Conservation (phyloP, 202 grass and related monocot species). For the Panicum hallii region DNA sequence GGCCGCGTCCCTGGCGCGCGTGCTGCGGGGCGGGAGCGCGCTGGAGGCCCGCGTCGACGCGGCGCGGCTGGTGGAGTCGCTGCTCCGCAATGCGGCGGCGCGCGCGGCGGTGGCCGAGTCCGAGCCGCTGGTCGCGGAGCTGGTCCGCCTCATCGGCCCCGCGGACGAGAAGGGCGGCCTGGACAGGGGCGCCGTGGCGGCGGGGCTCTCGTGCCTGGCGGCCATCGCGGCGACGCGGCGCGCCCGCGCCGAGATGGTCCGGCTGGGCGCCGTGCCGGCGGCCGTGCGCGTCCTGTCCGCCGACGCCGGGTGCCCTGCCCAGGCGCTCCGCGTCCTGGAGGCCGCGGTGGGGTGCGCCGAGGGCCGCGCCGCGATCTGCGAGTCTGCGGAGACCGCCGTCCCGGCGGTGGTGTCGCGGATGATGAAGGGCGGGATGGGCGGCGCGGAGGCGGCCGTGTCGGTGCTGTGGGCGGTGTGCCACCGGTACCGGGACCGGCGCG, state of each 20-base stretch:
- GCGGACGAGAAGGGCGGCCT: conserved; percentile 47
- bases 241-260: conserved; percentile 57
- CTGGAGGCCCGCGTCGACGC: conserved; percentile 57
- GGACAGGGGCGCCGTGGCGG: conserved; percentile 52
- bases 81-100: conserved; percentile 44
- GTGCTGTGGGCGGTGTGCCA: conserved; percentile 83
- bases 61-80: conserved; percentile 60
- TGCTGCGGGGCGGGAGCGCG: conserved; percentile 40
- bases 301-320: conserved; percentile 7
- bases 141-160: conserved; percentile 68
- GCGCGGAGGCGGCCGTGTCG: conserved; percentile 70
- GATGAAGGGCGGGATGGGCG: conserved; percentile 65
- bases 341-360: conserved; percentile 61
- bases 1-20: conserved; percentile 46
- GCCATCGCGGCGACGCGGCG: conserved; percentile 51
- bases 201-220: conserved; percentile 58
- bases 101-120: conserved; percentile 43
- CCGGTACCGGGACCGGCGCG: conserved; percentile 62
- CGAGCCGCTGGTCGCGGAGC: conserved; percentile 48
- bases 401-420: conserved; percentile 59
- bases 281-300: conserved; percentile 45
- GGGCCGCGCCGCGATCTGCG: conserved; percentile 72
- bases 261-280: conserved; percentile 49
- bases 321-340: conserved; percentile 64
- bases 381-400: conserved; percentile 42